Percentiles rank a stretch among this genome's conserved stretches.
Conservation (phyloP, 2,329 filamentous ascomycete genomes). For the Exophiala phaeomuriformis region DNA sequence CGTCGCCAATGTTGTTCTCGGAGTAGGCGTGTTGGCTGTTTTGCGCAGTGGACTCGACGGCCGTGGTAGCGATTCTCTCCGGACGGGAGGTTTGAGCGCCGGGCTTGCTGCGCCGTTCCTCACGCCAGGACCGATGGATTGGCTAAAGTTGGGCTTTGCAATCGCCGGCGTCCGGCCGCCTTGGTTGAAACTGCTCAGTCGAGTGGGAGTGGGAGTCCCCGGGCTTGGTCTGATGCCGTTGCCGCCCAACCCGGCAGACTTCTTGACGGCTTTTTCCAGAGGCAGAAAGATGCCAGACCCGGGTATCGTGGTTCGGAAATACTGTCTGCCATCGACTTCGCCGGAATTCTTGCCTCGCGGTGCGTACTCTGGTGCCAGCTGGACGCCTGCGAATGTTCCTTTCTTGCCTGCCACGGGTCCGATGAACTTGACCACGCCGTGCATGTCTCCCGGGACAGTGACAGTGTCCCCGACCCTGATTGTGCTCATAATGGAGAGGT, state of each 20-base stretch:
- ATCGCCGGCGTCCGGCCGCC: conserved; percentile 48
- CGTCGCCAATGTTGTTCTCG: conserved; percentile 19
- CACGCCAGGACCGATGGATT: conserved; percentile 69
- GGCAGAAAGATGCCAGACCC: conserved; percentile 93
- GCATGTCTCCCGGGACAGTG: conserved; percentile 62
- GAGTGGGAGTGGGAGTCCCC: conserved; percentile 47
- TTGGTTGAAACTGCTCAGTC: conserved; percentile 47
- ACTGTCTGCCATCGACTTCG: conserved; percentile 77
- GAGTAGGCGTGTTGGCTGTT: conserved; percentile 41
- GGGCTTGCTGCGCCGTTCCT: conserved; percentile 57
- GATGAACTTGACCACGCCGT: conserved; percentile 80
- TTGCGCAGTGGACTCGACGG: conserved; percentile 79
- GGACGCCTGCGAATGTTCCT: conserved; percentile 85
- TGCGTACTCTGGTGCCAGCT: conserved; percentile 74
- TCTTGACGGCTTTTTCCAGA: conserved; percentile 66
- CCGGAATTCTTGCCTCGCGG: conserved; percentile 87
- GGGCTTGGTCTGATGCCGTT: conserved; percentile 11
- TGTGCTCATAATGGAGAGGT: conserved; percentile 17
- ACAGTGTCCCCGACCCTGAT: conserved; percentile 26
- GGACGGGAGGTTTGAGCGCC: conserved; percentile 56
- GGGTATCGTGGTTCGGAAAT: conserved; percentile 71
- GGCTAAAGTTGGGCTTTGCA: conserved; percentile 72
- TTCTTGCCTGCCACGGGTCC: conserved; percentile 82
- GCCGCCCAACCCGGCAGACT: conserved; percentile 34
- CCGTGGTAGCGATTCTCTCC: conserved; percentile 70